Conservation (phyloP, 2,329 filamentous ascomycete genomes). For the Diaporthe vexans region DNA sequence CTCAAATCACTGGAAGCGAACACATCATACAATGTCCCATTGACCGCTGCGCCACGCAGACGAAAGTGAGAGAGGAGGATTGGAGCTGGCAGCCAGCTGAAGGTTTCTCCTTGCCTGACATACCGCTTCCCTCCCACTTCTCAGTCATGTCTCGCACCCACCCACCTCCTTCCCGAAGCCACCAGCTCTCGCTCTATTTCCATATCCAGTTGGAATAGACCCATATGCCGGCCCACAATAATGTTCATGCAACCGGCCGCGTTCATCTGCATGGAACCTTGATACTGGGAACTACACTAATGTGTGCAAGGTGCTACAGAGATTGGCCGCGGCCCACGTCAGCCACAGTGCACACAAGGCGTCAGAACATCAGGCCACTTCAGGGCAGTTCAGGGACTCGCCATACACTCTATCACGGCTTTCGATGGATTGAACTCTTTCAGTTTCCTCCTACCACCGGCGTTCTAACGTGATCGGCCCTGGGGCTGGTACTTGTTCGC, state of each 20-base stretch:
- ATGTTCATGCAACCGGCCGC: not conserved
- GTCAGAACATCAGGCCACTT: not conserved
- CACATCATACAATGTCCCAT: not conserved
- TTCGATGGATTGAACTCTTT: not conserved
- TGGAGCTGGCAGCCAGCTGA: not conserved
- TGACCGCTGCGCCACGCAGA: not conserved
- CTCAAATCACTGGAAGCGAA: not conserved
- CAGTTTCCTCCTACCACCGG: not conserved
- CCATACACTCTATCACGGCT: not conserved
- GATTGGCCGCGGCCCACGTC: not conserved
- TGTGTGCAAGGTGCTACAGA: not conserved
- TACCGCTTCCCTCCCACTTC: not conserved
- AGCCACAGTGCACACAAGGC: not conserved
- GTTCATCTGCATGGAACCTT: not conserved
- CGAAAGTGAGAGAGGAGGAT: too few relatives aligned
- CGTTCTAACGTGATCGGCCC: not conserved
- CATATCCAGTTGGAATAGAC: not conserved
- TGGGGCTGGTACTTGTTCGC: not conserved
- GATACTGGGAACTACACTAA: not conserved
- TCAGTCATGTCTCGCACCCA: not conserved
- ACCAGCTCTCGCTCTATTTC: not conserved
- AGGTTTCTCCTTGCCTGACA: not conserved
- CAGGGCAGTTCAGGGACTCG: not conserved
- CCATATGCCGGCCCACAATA: not conserved
- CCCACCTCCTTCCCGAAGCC: not conserved